phyloP scores from a whole-genome alignment of 768 basidiomycete genomes.

The Pulveroboletus sp. region DNA sequence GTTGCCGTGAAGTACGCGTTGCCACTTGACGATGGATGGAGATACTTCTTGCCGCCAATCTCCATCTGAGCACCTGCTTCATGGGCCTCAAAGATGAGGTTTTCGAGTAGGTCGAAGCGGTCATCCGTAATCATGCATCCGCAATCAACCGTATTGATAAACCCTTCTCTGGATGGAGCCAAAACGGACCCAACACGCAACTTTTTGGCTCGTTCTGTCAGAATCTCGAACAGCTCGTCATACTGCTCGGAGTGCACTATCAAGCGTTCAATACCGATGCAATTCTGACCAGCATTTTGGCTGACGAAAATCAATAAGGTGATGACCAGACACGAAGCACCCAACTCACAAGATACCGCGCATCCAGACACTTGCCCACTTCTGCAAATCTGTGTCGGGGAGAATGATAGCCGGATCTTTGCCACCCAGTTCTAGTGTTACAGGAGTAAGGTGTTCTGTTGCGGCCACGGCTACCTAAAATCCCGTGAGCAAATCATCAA shows the following conservation, averaged over 20 bases:
- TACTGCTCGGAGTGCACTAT: constrained; percentile 79
- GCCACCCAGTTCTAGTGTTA: constrained; percentile 90
- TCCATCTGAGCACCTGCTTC: constrained; percentile 60
- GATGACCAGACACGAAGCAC: neutral
- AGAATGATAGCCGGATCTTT: constrained; percentile 93
- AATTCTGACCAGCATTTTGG: constrained; percentile 94
- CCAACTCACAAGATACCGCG: constrained; percentile 84
- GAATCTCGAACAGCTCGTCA: constrained; percentile 62
- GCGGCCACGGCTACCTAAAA: constrained; percentile 76
- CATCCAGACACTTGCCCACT: constrained; percentile 81
- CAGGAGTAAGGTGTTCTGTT: constrained; percentile 82
- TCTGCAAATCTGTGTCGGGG: constrained; percentile 75
- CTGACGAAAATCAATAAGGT: constrained; percentile 35
- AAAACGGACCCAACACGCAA: constrained; percentile 79
- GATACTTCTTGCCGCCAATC: constrained; percentile 61
- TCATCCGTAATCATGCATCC: constrained; percentile 81
- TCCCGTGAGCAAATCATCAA: neutral
- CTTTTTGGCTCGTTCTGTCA: constrained; percentile 58
- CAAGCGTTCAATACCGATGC: constrained; percentile 93
- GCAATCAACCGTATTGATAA: constrained; percentile 70
- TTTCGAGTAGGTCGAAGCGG: constrained; percentile 65
- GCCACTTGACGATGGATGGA: constrained; percentile 61
- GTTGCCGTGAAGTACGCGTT: constrained; percentile 87
- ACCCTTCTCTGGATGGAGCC: constrained; percentile 60
- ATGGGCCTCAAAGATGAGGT: constrained; percentile 63